Percentiles rank a stretch among this genome's conserved stretches.
phyloP scores from a whole-genome alignment of 2,329 filamentous ascomycete species.

The Pseudogymnoascus sp. region DNA sequence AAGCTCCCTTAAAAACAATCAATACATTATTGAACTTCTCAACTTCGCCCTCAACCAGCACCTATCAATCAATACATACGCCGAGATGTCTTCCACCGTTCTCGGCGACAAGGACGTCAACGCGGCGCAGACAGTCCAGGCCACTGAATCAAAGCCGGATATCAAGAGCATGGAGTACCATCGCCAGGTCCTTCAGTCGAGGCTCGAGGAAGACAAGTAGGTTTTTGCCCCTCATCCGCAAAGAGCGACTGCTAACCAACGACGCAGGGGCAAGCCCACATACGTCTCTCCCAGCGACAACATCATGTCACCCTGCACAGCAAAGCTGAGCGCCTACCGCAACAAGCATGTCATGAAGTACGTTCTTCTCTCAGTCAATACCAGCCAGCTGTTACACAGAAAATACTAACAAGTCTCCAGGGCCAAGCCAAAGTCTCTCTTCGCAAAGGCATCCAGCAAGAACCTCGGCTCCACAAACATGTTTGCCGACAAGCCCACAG shows the following conservation, averaged over 20 bases:
- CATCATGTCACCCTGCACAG: slow-evolving; percentile 80
- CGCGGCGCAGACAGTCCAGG: slow-evolving; percentile 25
- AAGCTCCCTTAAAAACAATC: background rate
- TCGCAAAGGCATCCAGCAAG: slow-evolving; percentile 58
- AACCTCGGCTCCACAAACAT: slow-evolving; percentile 35
- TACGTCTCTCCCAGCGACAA: slow-evolving; percentile 82
- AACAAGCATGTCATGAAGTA: slow-evolving; percentile 75
- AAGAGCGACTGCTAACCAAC: slow-evolving; percentile 13
- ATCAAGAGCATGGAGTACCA: slow-evolving; percentile 70
- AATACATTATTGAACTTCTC: background rate
- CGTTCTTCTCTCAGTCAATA: slow-evolving; percentile 27
- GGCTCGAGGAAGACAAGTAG: slow-evolving; percentile 61
- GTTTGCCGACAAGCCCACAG: slow-evolving; percentile 12
- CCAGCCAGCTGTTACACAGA: background rate
- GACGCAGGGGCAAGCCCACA: slow-evolving; percentile 24
- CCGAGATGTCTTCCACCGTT: slow-evolving; percentile 49
- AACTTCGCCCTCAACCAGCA: background rate
- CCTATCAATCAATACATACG: slow-evolving; percentile 2
- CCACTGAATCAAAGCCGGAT: slow-evolving; percentile 33
- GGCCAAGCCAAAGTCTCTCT: slow-evolving; percentile 60
- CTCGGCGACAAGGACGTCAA: slow-evolving; percentile 63
- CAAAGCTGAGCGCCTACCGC: slow-evolving; percentile 73
- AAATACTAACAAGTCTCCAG: slow-evolving; percentile 32
- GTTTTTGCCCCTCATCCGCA: slow-evolving; percentile 29
- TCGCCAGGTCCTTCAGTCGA: slow-evolving; percentile 65